phyloP scores from a whole-genome alignment of 176 grass and related monocot genomes.

The Juncus inflexus region DNA sequence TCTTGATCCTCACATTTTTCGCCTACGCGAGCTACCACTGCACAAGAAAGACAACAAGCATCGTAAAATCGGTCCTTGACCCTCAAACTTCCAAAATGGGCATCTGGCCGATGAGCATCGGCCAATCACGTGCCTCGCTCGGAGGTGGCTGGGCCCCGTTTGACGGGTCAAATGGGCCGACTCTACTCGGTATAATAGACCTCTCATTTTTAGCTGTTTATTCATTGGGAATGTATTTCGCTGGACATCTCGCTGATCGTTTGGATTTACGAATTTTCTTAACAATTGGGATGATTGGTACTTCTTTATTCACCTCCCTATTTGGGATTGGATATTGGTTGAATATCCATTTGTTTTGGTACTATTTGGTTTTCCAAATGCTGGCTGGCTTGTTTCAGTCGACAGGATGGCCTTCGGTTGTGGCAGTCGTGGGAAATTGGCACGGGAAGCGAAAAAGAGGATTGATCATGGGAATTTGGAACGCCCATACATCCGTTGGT shows the following conservation, averaged over 20 bases:
- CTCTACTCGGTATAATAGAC: constrained; percentile 59
- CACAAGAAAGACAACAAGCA: constrained; percentile 68
- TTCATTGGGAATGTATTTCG: constrained; percentile 77
- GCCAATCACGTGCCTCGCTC: constrained; percentile 16
- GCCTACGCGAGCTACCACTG: constrained; percentile 75
- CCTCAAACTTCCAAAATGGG: constrained; percentile 43
- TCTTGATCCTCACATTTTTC: constrained; percentile 69
- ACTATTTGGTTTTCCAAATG: constrained; percentile 77
- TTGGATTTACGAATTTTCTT: constrained; percentile 74
- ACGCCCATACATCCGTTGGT: constrained; percentile 75
- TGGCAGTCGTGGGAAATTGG: constrained; percentile 82
- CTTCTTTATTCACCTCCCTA: constrained; percentile 62
- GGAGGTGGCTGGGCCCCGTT: constrained; percentile 60
- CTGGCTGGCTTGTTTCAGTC: constrained; percentile 72
- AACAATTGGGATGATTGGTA: constrained; percentile 73
- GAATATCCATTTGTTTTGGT: constrained; percentile 65
- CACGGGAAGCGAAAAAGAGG: constrained; percentile 85
- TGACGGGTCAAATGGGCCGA: constrained; percentile 45
- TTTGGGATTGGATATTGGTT: constrained; percentile 83
- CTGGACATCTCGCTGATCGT: constrained; percentile 67
- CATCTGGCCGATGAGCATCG: constrained; percentile 31
- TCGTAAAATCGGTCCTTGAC: constrained; percentile 70
- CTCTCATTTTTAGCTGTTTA: constrained; percentile 73
- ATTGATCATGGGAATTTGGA: constrained; percentile 88
- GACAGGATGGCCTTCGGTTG: constrained; percentile 75